Evolutionary conservation across 345 rosid species (phyloP).

Genomic region (Pistacia atlantica): DNA sequence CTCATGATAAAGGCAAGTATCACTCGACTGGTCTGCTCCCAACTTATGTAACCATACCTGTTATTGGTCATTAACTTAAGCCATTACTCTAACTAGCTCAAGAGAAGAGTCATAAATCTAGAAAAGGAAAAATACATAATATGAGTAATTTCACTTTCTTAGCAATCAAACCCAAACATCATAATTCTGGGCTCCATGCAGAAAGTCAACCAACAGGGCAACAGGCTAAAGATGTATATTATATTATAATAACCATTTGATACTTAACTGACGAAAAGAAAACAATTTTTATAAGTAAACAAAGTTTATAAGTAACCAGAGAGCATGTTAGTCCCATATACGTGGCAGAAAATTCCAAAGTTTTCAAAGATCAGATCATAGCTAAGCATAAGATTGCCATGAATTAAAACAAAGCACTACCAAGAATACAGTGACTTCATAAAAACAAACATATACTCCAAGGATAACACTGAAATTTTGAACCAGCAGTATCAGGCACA

Average conservation of each 20-base stretch:
- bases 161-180: not conserved
- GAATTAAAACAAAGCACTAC: not conserved
- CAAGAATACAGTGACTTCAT: not conserved
- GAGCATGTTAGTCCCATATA: not conserved
- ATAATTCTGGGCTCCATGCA: not conserved
- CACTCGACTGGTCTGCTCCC: slow-evolving; percentile 73
- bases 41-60: slow-evolving; percentile 93
- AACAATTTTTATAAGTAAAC: not conserved
- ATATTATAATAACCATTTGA: too few species aligned
- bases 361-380: not conserved
- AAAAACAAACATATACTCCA: not conserved
- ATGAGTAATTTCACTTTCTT: not conserved
- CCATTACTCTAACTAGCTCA: not conserved
- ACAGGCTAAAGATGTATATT: not conserved
- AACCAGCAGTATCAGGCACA: not conserved
- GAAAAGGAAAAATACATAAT: not conserved
- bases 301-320: not conserved
- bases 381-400: not conserved
- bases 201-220: not conserved
- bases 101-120: not conserved
- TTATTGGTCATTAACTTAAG: slow-evolving; percentile 18
- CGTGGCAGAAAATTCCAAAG: not conserved
- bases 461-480: not conserved
- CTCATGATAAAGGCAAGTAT: slow-evolving; percentile 83
- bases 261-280: not conserved